phyloP scores from a whole-genome alignment of 192 early-diverging fungal species.

The Gigaspora rosea region DNA sequence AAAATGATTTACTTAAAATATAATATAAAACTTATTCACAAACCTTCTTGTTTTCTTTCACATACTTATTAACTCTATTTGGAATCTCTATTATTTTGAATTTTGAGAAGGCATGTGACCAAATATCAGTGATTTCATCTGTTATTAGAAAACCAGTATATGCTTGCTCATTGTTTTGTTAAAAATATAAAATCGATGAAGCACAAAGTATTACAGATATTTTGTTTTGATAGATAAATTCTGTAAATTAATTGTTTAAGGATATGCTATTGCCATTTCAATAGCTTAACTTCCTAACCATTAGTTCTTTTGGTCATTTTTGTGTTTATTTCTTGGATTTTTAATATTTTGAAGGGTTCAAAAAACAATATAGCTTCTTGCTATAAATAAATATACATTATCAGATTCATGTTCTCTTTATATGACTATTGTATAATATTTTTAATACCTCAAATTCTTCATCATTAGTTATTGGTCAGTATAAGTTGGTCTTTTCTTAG shows the following conservation, averaged over 20 bases:
- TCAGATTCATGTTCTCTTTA: slow-evolving; percentile 28
- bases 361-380: slow-evolving; percentile 31
- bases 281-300: slow-evolving; percentile 26
- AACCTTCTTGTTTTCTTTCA: slow-evolving; percentile 31
- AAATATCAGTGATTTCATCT: too few species aligned
- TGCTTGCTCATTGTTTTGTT: slow-evolving; percentile 18
- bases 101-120: too few species aligned
- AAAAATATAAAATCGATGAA: slow-evolving; percentile 29
- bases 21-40: slow-evolving; percentile 30
- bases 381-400: slow-evolving; percentile 35
- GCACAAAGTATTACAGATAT: slow-evolving; percentile 27
- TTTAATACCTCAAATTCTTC: slow-evolving; percentile 31
- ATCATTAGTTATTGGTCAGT: slow-evolving; percentile 29
- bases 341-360: slow-evolving; percentile 28
- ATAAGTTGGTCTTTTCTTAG: slow-evolving; percentile 29
- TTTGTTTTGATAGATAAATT: slow-evolving; percentile 22
- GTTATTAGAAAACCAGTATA: slow-evolving; percentile 28
- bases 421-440: slow-evolving; percentile 30
- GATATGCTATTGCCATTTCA: slow-evolving; percentile 27
- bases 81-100: slow-evolving; percentile 25
- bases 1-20: slow-evolving; percentile 29
- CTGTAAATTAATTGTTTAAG: slow-evolving; percentile 33
- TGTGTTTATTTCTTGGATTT: slow-evolving; percentile 28
- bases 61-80: slow-evolving; percentile 22
- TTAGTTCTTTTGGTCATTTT: slow-evolving; percentile 29